A percentile compares a stretch with the other conserved stretches of the same genome.
Conservation (phyloP, 208 protist species). For the Trichomonas vaginalis region DNA sequence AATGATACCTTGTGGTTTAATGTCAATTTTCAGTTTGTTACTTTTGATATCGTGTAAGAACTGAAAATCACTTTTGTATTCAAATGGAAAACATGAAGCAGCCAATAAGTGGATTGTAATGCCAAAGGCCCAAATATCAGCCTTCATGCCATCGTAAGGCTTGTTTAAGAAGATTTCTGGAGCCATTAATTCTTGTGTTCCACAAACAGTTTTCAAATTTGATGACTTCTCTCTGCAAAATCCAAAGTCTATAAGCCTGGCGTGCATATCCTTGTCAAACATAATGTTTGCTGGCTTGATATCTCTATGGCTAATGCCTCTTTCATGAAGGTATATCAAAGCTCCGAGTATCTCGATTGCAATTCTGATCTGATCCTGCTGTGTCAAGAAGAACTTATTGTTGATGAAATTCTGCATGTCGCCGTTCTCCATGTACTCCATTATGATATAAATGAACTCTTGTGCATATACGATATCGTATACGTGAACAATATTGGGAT, state of each 20-base stretch:
- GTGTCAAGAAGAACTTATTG: background rate
- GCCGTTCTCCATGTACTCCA: background rate
- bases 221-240: background rate
- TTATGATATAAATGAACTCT: background rate
- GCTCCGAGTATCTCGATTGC: background rate
- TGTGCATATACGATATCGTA: background rate
- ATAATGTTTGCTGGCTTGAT: background rate
- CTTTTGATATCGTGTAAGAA: background rate
- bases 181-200: background rate
- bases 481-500: background rate
- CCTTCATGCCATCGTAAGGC: background rate
- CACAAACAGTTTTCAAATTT: background rate
- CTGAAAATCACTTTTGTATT: background rate
- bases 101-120: background rate
- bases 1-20: background rate
- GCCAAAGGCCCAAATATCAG: background rate
- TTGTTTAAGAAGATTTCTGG: background rate
- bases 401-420: background rate
- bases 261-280: background rate
- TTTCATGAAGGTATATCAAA: background rate
- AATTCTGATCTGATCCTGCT: background rate
- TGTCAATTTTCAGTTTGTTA: background rate
- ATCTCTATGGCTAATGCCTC: background rate
- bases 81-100: background rate
- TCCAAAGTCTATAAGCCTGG: background rate